Evolutionary conservation across 1,139 yeast genomes (phyloP).

Genomic region (Ogataea hybrid): DNA sequence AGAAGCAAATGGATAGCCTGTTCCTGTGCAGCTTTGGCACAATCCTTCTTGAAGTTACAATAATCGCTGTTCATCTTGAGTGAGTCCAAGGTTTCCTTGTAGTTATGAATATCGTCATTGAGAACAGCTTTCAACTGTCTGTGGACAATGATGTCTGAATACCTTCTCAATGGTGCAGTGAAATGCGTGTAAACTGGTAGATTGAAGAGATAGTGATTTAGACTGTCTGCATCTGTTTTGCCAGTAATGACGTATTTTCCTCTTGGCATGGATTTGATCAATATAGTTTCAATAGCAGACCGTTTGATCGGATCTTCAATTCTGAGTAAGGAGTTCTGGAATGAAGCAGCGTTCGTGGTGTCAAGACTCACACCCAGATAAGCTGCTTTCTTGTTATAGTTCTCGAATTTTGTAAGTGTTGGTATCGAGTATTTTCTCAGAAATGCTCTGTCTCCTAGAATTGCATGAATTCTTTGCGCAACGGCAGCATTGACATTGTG

Average conservation of each 20-base stretch:
- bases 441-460: slow-evolving; percentile 75
- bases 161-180: slow-evolving; percentile 88
- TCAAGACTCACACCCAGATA: slow-evolving; percentile 70
- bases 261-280: slow-evolving; percentile 79
- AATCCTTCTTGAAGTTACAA: slow-evolving; percentile 93
- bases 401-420: slow-evolving; percentile 75
- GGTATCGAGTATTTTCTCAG: slow-evolving; percentile 90
- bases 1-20: slow-evolving; percentile 87
- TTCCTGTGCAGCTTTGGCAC: slow-evolving; percentile 90
- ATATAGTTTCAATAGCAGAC: slow-evolving; percentile 72
- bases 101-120: slow-evolving; percentile 33
- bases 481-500: slow-evolving; percentile 83
- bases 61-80: slow-evolving; percentile 83
- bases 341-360: slow-evolving; percentile 68
- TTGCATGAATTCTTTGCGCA: slow-evolving; percentile 77
- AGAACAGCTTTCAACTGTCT: slow-evolving; percentile 79
- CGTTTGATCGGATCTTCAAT: slow-evolving; percentile 66
- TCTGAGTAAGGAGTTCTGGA: slow-evolving; percentile 67
- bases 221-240: slow-evolving; percentile 74
- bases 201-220: slow-evolving; percentile 77
- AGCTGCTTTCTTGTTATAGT: slow-evolving; percentile 68
- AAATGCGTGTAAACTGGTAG: slow-evolving; percentile 89
- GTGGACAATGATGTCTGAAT: slow-evolving; percentile 90
- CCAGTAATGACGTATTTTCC: slow-evolving; percentile 91
- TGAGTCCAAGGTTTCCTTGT: slow-evolving; percentile 62